Conservation (phyloP, 495 filamentous ascomycete genomes). For the Penicillium robsamsonii region DNA sequence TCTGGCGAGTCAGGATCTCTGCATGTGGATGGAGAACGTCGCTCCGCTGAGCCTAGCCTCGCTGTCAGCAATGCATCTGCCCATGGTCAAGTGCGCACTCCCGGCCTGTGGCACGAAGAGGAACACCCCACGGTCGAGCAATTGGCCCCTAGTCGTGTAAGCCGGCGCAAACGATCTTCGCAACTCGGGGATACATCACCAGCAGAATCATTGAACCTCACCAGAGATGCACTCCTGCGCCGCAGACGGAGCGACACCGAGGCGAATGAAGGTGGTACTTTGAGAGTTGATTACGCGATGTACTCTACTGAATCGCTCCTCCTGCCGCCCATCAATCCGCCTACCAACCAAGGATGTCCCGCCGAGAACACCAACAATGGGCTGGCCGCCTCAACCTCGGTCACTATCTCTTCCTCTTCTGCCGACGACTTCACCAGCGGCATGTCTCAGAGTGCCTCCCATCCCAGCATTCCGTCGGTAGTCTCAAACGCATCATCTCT, state of each 20-base stretch:
- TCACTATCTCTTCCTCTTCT: conserved; percentile 51
- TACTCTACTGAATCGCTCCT: conserved; percentile 26
- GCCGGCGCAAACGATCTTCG: conserved; percentile 41
- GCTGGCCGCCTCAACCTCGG: conserved; percentile 52
- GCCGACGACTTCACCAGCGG: conserved; percentile 54
- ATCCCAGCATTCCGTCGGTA: conserved; percentile 73
- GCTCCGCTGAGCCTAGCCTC: conserved; percentile 58
- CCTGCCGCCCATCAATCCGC: conserved; percentile 31
- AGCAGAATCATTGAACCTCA: conserved; percentile 46
- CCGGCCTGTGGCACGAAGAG: conserved; percentile 42
- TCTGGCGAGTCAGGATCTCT: conserved; percentile 58
- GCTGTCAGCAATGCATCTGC: conserved; percentile 61
- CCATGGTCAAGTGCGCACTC: conserved; percentile 57
- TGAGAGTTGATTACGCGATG: conserved; percentile 29
- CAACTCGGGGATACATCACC: conserved; percentile 37
- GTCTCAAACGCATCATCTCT: conserved; percentile 80
- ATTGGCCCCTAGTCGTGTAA: conserved; percentile 20
- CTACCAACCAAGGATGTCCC: conserved; percentile 50
- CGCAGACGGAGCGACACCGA: conserved; percentile 36
- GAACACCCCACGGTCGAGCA: conserved; percentile 17
- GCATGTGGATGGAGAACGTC: conserved; percentile 56
- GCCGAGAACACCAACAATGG: conserved; percentile 47
- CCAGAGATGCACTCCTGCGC: conserved; percentile 42
- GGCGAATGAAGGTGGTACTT: conserved; percentile 24
- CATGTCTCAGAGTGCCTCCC: conserved; percentile 64